Base-by-base conservation (phyloP, 495 filamentous ascomycete species). In the Trichoderma gamsii region DNA sequence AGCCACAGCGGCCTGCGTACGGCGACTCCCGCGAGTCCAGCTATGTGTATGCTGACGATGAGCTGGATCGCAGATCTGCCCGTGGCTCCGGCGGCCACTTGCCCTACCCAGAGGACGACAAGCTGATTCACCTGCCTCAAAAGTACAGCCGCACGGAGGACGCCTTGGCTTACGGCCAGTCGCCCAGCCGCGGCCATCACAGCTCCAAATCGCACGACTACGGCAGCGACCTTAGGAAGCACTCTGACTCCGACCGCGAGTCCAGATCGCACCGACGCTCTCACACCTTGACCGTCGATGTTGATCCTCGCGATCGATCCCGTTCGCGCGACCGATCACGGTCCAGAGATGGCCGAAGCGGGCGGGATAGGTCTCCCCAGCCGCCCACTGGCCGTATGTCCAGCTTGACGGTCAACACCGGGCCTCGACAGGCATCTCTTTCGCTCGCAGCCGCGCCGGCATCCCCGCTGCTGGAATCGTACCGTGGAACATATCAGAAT, bases 401-500 rank as follows among this genome's bases (percentile, higher is more conserved):
- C 44, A 75, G 70, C 69, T 74, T 84, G 25, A 73, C 74, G 25
- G 79, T 84, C 51, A 74, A 76, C 51, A 80, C 78, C 13, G 79
- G 78, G 35, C 35, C 35, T 6, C 78, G 76, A 56, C 63, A 75
- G 66, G 76, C 78, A 8, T 72, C 76, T 18, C 35, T 82, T 43
- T 81, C 78, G 56, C 76, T 85, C 18, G 74, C 80, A 51, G 83
- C 89, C 9, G 85, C 90, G 12, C 91, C 91, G 2, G 85, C 88
- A 11, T 95, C 91, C 68, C 95, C 95, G 0, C 81, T 97, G 21
- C 84, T 97, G 15, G 95, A 97, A 77, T 89, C 95, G 1, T 99
- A 99, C 78, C 88, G 88, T 68, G 95, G 95, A 8, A 97, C 93
- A 1, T 99, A 96, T 74, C 95, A 99, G 77, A 90, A 90, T 65